Base-by-base conservation (phyloP, 2,329 filamentous ascomycete genomes). In the Xylaria polymorpha region DNA sequence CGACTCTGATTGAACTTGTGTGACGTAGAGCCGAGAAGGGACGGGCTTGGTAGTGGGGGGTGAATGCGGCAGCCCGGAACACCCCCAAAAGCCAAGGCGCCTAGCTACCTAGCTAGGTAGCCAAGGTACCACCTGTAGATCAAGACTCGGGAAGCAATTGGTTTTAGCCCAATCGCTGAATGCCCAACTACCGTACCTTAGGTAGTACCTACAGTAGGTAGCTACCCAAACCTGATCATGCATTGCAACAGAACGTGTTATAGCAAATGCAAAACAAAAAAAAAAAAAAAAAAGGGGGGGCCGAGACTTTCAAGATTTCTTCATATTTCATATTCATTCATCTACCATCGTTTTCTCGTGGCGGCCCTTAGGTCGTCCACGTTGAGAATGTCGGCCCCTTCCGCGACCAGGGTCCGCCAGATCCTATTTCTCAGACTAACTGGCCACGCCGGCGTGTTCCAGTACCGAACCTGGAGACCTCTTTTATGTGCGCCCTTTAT, bases 361-460 rank as follows among this genome's bases (percentile, higher is more conserved):
- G 82, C 85, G 1, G 80, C 85, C 65, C 80, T 79, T 64, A 91
- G 75, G 75, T 91, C 86, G 77, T 91, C 89, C 5, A 87, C 86
- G 76, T 90, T 91, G 61, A 91, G 74, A 53, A 90, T 78, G 75
- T 90, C 88, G 4, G 88, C 85, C 0, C 87, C 88, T 71, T 88
- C 86, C n/a, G 81, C 77, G 12, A 87, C 75, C 41, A 91, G 74
- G 1, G 84, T 79, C 61, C 84, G 80, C 88, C 89, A 91, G 9
- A 91, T 79, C 59, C 82, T 81, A 74, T 90, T 86, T 57, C 88
- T 81, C 46, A 85, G 74, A 20, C 81, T 80, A 7, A 86, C 74
- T 1, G 88, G 88, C 88, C 88, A 90, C 18, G 77, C 77, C 0
- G 89, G 89, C 10, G 86, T 78, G 29, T 86, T 85, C 89, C 89